These are phyloP conservation scores for Collybiopsis luxurians DNA, from an alignment of 768 basidiomycete species.

Conservation along the genomic window DNA sequence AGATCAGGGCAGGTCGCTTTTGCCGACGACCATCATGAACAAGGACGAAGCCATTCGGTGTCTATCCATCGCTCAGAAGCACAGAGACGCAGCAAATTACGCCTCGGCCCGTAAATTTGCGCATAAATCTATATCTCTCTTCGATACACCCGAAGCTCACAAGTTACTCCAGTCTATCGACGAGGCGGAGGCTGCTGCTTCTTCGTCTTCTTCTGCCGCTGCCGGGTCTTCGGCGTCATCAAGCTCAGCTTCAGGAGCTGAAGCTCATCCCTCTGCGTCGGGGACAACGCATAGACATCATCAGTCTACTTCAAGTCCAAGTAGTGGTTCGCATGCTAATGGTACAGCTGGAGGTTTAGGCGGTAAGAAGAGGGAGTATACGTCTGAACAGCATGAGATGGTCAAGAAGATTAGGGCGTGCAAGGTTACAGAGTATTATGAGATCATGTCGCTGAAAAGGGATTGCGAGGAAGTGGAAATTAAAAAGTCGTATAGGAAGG, in stretches of 20 bases:
- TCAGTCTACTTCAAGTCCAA: slow-evolving; percentile 23
- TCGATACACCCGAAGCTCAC: slow-evolving; percentile 72
- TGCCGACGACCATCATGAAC: slow-evolving; percentile 42
- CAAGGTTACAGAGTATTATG: slow-evolving; percentile 90
- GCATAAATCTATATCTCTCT: slow-evolving; percentile 82
- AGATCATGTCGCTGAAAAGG: slow-evolving; percentile 77
- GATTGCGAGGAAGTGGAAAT: slow-evolving; percentile 83
- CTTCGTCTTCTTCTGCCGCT: slow-evolving; percentile 40
- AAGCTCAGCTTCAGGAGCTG: slow-evolving; percentile 46
- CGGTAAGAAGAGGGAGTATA: slow-evolving; percentile 82
- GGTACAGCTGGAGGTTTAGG: slow-evolving; percentile 63
- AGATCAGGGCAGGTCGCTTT: neutral
- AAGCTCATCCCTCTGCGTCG: slow-evolving; percentile 73
- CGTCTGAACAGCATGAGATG: slow-evolving; percentile 74
- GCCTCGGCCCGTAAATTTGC: slow-evolving; percentile 84
- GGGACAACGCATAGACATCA: slow-evolving; percentile 64
- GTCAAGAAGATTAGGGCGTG: slow-evolving; percentile 86
- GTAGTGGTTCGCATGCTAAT: slow-evolving; percentile 24
- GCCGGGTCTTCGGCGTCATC: slow-evolving; percentile 40
- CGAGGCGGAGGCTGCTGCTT: slow-evolving; percentile 41
- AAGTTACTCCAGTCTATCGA: slow-evolving; percentile 68
- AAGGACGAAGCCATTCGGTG: slow-evolving; percentile 87
- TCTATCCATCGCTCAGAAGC: slow-evolving; percentile 73
- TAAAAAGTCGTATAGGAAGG: slow-evolving; percentile 97
- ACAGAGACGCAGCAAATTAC: slow-evolving; percentile 69